Conservation (phyloP, 495 filamentous ascomycete genomes). For the Lophium mytilinum region DNA sequence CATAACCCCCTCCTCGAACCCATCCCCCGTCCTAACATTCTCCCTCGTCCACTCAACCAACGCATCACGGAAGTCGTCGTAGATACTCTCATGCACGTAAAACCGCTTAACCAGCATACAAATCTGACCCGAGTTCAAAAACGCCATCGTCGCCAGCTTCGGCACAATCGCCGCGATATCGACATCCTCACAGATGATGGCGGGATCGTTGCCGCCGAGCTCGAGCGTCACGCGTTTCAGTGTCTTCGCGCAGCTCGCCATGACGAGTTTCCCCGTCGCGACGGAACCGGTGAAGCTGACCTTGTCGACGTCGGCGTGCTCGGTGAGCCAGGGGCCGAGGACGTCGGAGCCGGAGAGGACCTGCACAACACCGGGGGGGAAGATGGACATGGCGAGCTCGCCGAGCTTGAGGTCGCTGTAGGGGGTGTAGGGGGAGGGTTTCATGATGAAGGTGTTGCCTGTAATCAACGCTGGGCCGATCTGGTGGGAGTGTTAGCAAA, state of each 20-base stretch:
- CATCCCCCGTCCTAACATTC: constrained; percentile 38
- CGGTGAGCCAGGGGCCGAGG: constrained; percentile 27
- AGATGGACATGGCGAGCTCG: constrained; percentile 45
- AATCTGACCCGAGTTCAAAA: constrained; percentile 53
- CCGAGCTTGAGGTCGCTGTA: constrained; percentile 52
- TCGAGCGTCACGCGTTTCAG: constrained; percentile 45
- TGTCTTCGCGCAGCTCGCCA: constrained; percentile 23
- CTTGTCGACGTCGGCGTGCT: constrained; percentile 26
- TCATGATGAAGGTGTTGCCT: constrained; percentile 50
- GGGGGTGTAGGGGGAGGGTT: constrained; percentile 53
- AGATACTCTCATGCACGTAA: constrained; percentile 56
- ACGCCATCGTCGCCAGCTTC: constrained; percentile 41
- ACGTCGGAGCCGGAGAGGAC: constrained; percentile 44
- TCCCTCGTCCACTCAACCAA: constrained; percentile 44
- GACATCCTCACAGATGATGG: constrained; percentile 53
- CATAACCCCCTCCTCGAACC: constrained; percentile 35
- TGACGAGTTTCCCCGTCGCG: constrained; percentile 31
- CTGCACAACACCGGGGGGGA: constrained; percentile 53
- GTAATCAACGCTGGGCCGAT: constrained; percentile 45
- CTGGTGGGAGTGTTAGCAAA: too few relatives aligned
- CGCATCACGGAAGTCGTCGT: constrained; percentile 46
- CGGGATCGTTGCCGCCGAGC: constrained; percentile 57
- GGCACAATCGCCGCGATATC: constrained; percentile 49
- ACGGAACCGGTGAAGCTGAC: constrained; percentile 32
- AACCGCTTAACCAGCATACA: constrained; percentile 51